Conservation (phyloP, 2,329 filamentous ascomycete genomes). For the Leptographium lundbergii region DNA sequence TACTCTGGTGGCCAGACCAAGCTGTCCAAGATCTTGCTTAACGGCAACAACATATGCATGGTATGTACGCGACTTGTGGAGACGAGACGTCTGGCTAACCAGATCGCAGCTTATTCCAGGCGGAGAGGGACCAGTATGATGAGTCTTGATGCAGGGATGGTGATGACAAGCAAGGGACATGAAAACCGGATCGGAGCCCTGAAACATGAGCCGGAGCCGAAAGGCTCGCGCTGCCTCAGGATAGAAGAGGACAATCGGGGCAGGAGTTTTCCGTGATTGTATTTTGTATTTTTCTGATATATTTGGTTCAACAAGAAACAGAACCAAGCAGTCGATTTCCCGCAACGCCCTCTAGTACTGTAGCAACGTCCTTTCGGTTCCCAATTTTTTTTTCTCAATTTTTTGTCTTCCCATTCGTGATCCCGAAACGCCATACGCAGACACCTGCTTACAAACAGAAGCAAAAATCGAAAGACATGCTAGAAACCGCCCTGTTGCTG, state of each 20-base stretch:
- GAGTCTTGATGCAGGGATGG: background rate
- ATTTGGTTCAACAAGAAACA: background rate
- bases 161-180: background rate
- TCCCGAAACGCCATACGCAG: background rate
- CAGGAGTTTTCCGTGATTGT: background rate
- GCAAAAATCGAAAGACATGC: background rate
- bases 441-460: background rate
- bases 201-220: background rate
- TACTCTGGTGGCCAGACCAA: constrained; percentile 81
- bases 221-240: background rate
- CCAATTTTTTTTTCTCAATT: background rate
- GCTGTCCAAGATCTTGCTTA: constrained; percentile 85
- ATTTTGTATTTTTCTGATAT: background rate
- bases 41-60: constrained; percentile 99
- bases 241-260: background rate
- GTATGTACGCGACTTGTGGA: constrained; percentile 35
- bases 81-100: background rate
- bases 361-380: background rate
- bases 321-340: background rate
- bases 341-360: background rate
- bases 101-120: constrained; percentile 55
- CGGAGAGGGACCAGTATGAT: constrained; percentile 51
- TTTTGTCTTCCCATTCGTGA: background rate
- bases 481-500: constrained; percentile 10
- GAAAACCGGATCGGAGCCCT: background rate